Base-by-base conservation (phyloP, 2,329 filamentous ascomycete genomes). In the Venturia aucupariae region DNA sequence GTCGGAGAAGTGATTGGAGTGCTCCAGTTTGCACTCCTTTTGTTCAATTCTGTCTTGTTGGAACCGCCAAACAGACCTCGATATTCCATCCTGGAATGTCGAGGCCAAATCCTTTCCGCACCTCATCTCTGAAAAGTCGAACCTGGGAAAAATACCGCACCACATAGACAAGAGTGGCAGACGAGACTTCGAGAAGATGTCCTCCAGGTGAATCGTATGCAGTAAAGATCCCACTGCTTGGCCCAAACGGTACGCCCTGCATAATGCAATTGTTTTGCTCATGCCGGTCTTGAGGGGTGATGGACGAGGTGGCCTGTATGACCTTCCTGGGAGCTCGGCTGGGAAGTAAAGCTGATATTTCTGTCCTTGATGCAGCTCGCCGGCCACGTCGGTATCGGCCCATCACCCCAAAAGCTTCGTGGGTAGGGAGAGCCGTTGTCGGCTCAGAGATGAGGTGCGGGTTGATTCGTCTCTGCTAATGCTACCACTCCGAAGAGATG, bases 71-170 rank as follows among this genome's bases (percentile, higher is more conserved):
- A 22, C 46, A 51, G 46, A 22, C 22, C 46, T 51, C 46, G 46
- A 51, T 27, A 15, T 51, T 51, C 46, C 46, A n/a, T n/a, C n/a
- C n/a, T n/a, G n/a, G n/a, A 51, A 17, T 2, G 13, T 51, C 22
- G 46, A 51, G 46, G 22, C 46, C 46, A 51, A 27, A 19, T 7
- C 19, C 51, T 57, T 2, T n/a, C 13, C 4, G 11, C 11, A 57
- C n/a, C 51, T 57, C 51, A 15, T 15, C 51, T 57, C 51, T 19
- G 30, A 57, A 57, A 30, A 30, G 51, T 57, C 51, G 51, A 57
- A 6, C 51, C 51, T 57, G 3, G 51, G 35, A 32, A 57, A 32
- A 57, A 11, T 15, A n/a, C n/a, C n/a, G n/a, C 4, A 57, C 51
- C 51, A 30, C 51, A 57, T 55, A 27, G n/a, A 55, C 51, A 27